These are phyloP conservation scores for Davidsoniella eucalypti DNA, from an alignment of 2,329 filamentous ascomycete genomes.

Conservation along the genomic window DNA sequence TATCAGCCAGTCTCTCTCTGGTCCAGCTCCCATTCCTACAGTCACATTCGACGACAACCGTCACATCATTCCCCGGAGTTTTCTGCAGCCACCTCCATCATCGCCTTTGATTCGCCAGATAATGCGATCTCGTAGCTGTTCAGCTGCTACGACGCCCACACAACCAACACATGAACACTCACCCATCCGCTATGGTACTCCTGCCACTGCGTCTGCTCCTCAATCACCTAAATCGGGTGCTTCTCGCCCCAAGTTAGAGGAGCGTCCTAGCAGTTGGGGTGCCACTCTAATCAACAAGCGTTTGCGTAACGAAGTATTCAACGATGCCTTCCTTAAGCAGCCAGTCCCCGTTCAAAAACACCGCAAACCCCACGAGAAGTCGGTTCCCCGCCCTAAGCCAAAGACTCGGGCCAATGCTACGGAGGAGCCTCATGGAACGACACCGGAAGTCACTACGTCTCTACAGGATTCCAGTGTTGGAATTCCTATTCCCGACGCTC, in stretches of 20 bases:
- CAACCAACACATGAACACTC: background rate
- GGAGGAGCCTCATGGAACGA: slow-evolving; percentile 1
- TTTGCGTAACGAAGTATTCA: slow-evolving; percentile 77
- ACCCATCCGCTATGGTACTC: background rate
- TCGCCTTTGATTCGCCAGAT: slow-evolving; percentile 11
- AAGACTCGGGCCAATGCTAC: slow-evolving; percentile 8
- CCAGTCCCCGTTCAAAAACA: slow-evolving; percentile 68
- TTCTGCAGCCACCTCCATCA: slow-evolving; percentile 42
- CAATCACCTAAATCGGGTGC: slow-evolving; percentile 19
- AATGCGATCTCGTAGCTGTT: slow-evolving; percentile 10
- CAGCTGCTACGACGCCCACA: slow-evolving; percentile 8
- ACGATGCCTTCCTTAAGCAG: slow-evolving; percentile 77
- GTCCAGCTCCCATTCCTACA: slow-evolving; percentile 55
- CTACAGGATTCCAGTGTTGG: background rate
- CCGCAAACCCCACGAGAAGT: slow-evolving; percentile 51
- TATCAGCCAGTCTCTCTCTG: slow-evolving; percentile 58
- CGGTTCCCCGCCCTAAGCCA: slow-evolving; percentile 36
- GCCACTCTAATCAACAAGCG: slow-evolving; percentile 81
- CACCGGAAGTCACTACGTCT: background rate
- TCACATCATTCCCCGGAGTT: slow-evolving; percentile 75
- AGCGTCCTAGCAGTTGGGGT: slow-evolving; percentile 59
- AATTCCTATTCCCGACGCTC: background rate
- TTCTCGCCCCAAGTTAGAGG: slow-evolving; percentile 30
- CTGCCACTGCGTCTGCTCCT: slow-evolving; percentile 8
- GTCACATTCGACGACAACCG: slow-evolving; percentile 89